Evolutionary conservation across 2,329 filamentous ascomycete genomes (phyloP).

Genomic region (Cryphonectria japonica): DNA sequence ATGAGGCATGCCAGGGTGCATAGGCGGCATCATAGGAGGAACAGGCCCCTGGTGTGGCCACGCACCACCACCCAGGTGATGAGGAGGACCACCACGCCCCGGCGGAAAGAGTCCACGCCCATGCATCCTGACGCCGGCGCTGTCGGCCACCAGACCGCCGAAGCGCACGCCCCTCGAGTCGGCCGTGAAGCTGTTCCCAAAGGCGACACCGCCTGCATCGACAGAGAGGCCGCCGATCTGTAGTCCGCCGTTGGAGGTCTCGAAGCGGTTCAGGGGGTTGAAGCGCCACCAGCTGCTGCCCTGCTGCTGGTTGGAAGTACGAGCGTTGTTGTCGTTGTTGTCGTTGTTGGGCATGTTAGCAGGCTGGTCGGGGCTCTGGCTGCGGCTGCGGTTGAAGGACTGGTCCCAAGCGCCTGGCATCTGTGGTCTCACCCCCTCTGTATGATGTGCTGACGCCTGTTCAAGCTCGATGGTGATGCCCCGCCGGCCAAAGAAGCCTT

Average conservation of each 20-base stretch:
- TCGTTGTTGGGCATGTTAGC: background rate
- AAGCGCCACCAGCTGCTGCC: conserved; percentile 27
- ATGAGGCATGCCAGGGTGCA: conserved; percentile 7
- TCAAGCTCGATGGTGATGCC: conserved; percentile 48
- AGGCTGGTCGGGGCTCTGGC: conserved; percentile 11
- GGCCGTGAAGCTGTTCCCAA: conserved; percentile 48
- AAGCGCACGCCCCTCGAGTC: conserved; percentile 52
- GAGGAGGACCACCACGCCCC: conserved; percentile 1
- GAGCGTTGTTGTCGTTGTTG: background rate
- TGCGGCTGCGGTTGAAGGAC: conserved; percentile 34
- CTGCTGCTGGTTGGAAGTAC: conserved; percentile 19
- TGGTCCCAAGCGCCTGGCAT: conserved; percentile 42
- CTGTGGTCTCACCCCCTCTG: conserved; percentile 28
- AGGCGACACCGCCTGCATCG: conserved; percentile 48
- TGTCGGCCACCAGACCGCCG: conserved; percentile 48
- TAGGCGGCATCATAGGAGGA: conserved; percentile 2
- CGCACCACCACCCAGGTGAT: background rate
- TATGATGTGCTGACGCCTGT: conserved; percentile 27
- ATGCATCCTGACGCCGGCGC: conserved; percentile 41
- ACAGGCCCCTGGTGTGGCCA: background rate
- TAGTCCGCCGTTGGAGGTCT: conserved; percentile 34
- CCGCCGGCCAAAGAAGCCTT: conserved; percentile 57
- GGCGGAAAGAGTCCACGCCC: conserved; percentile 18
- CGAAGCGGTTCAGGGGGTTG: conserved; percentile 29
- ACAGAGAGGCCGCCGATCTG: conserved; percentile 46